These are phyloP conservation scores for Pythium dissotocum DNA, from an alignment of 352 stramenopile genomes.

Conservation along the genomic window DNA sequence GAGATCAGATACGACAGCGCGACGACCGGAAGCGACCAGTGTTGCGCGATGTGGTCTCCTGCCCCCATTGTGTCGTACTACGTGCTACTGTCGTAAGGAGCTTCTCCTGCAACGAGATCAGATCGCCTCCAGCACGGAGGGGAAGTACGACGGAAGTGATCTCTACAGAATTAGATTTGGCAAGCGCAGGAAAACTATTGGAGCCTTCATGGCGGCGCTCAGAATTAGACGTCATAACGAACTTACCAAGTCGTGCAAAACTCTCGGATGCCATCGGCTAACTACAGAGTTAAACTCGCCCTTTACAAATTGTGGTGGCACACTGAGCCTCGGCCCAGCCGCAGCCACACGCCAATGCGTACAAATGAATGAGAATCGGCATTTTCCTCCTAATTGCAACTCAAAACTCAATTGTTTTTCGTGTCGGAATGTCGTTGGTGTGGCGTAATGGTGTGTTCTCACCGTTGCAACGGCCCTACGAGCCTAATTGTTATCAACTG, in stretches of 20 bases:
- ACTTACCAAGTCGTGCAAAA: too few relatives aligned
- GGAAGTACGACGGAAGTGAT: neutral
- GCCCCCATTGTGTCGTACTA: neutral
- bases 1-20: conserved; percentile 68
- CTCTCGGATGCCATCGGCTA: too few relatives aligned
- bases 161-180: neutral
- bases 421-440: too few relatives aligned
- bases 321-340: too few relatives aligned
- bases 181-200: neutral
- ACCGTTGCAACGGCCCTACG: neutral
- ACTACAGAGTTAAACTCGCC: too few relatives aligned
- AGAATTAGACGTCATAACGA: too few relatives aligned
- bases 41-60: conserved; percentile 14
- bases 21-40: conserved; percentile 22
- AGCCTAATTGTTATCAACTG: neutral
- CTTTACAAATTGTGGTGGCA: too few relatives aligned
- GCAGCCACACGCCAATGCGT: too few relatives aligned
- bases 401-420: too few relatives aligned
- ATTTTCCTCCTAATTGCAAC: too few relatives aligned
- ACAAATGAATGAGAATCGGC: too few relatives aligned
- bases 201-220: too few relatives aligned
- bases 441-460: neutral
- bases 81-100: neutral
- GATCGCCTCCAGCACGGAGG: neutral
- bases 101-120: neutral